Conservation (phyloP, 192 early-diverging fungal genomes). For the Linnemannia hyalina region DNA sequence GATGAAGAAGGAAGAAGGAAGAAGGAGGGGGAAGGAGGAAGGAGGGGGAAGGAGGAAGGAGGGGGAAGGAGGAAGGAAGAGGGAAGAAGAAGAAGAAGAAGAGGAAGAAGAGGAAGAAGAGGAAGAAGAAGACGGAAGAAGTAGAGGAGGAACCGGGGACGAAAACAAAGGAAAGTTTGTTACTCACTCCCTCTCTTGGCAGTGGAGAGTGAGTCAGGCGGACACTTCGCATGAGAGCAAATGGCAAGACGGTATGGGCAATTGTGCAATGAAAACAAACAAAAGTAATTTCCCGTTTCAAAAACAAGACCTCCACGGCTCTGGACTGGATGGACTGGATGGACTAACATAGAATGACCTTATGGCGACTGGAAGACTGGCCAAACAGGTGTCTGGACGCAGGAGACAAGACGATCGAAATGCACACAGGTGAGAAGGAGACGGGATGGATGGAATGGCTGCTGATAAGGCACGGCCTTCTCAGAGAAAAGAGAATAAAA, state of each 20-base stretch:
- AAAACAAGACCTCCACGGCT: no score
- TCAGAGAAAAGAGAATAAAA: neutral
- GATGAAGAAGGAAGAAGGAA: neutral
- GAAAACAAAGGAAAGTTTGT: neutral
- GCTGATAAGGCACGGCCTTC: neutral
- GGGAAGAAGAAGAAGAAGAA: no score
- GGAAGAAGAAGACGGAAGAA: neutral
- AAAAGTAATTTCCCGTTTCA: neutral
- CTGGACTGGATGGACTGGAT: neutral
- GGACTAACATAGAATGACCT: neutral
- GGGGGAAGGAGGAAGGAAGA: neutral
- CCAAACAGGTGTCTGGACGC: slow-evolving; percentile 19
- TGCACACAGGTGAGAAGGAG: neutral
- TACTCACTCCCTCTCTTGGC: no score
- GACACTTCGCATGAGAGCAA: no score
- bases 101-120: neutral
- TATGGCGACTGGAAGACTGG: neutral
- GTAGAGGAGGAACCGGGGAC: neutral
- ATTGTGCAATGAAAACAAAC: neutral
- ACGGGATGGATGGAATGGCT: neutral
- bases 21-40: neutral
- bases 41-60: neutral
- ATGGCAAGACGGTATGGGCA: neutral
- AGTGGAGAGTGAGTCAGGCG: no score
- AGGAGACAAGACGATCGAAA: neutral